These are phyloP conservation scores for Cryphonectria radicalis DNA, from an alignment of 2,329 filamentous ascomycete species.

Conservation along the genomic window DNA sequence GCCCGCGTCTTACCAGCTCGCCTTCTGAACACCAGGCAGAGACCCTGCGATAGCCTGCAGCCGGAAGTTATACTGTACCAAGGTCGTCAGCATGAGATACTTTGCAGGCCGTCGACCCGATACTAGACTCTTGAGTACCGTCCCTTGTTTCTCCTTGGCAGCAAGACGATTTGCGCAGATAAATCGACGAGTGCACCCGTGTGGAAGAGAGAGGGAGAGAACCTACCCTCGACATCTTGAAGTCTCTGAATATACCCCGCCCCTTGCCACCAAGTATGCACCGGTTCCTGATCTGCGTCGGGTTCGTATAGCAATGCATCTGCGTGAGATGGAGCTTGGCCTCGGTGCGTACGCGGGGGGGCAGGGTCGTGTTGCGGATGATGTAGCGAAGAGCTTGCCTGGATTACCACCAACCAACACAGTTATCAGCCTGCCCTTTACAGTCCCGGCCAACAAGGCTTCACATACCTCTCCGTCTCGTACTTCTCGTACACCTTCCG, in stretches of 20 bases:
- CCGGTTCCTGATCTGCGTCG: constrained; percentile 91
- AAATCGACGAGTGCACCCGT: background rate
- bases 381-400: constrained; percentile 94
- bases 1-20: constrained; percentile 75
- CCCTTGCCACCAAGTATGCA: constrained; percentile 92
- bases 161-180: background rate
- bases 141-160: background rate
- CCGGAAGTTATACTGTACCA: constrained; percentile 82
- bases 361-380: constrained; percentile 88
- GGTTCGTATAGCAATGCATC: constrained; percentile 95
- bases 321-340: constrained; percentile 91
- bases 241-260: constrained; percentile 88
- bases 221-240: constrained; percentile 87
- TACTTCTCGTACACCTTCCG: constrained; percentile 86
- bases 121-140: background rate
- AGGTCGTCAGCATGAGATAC: constrained; percentile 35
- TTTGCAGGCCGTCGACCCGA: background rate
- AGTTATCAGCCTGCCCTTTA: background rate
- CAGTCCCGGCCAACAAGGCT: background rate
- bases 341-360: constrained; percentile 80
- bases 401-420: constrained; percentile 16
- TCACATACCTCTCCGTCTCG: constrained; percentile 80
- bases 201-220: background rate
- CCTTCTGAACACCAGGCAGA: constrained; percentile 91
- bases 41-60: constrained; percentile 84